Conservation (phyloP, 2,329 filamentous ascomycete genomes). For the Aspergillus candidus region DNA sequence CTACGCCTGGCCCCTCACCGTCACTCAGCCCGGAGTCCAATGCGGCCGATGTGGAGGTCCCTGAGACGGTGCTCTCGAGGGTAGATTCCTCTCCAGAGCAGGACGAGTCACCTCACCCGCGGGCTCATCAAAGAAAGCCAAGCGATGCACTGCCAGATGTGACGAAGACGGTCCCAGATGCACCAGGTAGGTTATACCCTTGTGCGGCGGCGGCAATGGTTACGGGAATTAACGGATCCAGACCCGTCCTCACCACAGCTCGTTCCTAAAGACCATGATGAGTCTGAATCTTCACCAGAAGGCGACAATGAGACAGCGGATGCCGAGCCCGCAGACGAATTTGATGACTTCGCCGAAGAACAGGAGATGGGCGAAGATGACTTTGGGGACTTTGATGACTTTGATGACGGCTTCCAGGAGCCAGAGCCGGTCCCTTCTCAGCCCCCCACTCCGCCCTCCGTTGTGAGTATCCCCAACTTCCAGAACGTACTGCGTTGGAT, state of each 20-base stretch:
- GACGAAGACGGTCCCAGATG: slow-evolving; percentile 39
- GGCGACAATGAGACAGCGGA: slow-evolving; percentile 39
- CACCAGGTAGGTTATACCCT: slow-evolving; percentile 52
- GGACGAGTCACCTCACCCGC: slow-evolving; percentile 27
- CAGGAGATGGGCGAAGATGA: slow-evolving; percentile 48
- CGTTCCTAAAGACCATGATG: no score
- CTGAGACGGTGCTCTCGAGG: slow-evolving; percentile 41
- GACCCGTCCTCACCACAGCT: slow-evolving; percentile 47
- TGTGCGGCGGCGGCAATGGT: slow-evolving; percentile 23
- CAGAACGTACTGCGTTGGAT: neutral
- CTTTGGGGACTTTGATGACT: slow-evolving; percentile 66
- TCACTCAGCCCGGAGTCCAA: slow-evolving; percentile 16
- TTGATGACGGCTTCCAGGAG: slow-evolving; percentile 60
- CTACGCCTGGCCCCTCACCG: slow-evolving; percentile 32
- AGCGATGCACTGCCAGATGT: slow-evolving; percentile 41
- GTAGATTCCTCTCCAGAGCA: slow-evolving; percentile 37
- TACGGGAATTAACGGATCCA: slow-evolving; percentile 57
- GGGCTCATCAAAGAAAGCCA: slow-evolving; percentile 35
- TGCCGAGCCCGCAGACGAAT: slow-evolving; percentile 50
- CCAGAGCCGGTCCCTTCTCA: slow-evolving; percentile 18
- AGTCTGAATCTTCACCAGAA: slow-evolving; percentile 42
- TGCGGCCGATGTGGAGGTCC: slow-evolving; percentile 25
- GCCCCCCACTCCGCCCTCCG: slow-evolving; percentile 30
- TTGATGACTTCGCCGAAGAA: slow-evolving; percentile 49
- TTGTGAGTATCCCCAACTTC: slow-evolving; percentile 37